Conservation (phyloP, 257 asterid species). For the Scutellaria minor region DNA sequence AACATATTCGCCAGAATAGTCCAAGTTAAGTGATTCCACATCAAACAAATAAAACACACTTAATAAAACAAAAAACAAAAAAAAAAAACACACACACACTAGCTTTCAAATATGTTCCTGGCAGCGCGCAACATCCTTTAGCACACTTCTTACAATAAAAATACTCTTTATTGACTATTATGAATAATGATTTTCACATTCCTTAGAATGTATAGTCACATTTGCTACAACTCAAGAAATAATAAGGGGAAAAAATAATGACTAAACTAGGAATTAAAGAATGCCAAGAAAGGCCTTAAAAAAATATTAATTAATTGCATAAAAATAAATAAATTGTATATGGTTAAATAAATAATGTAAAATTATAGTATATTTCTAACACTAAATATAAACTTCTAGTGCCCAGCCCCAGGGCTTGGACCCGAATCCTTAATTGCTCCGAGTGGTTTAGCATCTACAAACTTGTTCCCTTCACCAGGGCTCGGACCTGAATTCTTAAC, state of each 20-base stretch:
- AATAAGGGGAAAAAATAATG: background rate
- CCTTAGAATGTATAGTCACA: background rate
- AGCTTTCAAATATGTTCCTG: no score
- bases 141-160: background rate
- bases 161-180: background rate
- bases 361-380: background rate
- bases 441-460: background rate
- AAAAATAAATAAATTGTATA: background rate
- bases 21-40: no score
- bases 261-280: background rate
- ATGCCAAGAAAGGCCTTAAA: background rate
- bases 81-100: no score
- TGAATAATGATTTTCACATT: background rate
- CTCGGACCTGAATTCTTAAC: conserved; percentile 48
- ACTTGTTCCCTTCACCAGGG: conserved; percentile 39
- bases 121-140: no score
- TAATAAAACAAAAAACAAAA: no score
- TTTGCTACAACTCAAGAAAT: background rate
- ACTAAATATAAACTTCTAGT: background rate
- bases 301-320: background rate
- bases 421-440: conserved; percentile 44
- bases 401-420: conserved; percentile 53
- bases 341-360: background rate
- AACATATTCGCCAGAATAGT: no score
- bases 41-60: no score